Base-by-base conservation (phyloP, 208 protist genomes). In the Jaenimonas drosophilae region DNA sequence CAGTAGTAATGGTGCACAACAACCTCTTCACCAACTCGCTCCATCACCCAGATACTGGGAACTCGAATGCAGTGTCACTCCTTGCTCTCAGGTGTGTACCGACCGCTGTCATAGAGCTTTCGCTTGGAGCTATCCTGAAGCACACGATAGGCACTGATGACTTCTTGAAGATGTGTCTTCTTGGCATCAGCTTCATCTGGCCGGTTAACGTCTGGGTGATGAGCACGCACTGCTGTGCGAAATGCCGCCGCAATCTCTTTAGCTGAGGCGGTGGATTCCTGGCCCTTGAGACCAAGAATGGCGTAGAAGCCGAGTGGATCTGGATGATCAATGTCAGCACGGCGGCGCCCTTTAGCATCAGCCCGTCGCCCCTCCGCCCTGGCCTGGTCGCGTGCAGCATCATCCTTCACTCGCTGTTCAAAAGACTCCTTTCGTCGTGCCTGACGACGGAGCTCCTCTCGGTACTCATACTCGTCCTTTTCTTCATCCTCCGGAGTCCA, bases 281-380 rank as follows among this genome's bases (percentile, higher is more conserved):
- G 68, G 17, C 85, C 85, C 42, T 60, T 55, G 19, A 94, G 65
- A 2, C 80, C 80, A 0, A 94, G 72, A 29, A 94, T 43, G 41
- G 71, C 57, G 66, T 94, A 94, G 70, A 85, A 90, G 31, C 85
- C 81, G n/a, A 84, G 70, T n/a, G 85, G 79, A 53, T 94, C 85
- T 3, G 64, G 60, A 29, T 90, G 64, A 21, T 70, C 62, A 21
- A 94, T 61, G 47, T 88, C 81, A 1, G 65, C 83, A 44, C 84
- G 79, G 23, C 77, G 76, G 28, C 84, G 72, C 42, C 72, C 68
- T 48, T 70, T 75, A 2, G 78, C 41, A 40, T 92, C 68, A 32
- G 86, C 70, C 34, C 83, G 68, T 17, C 53, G 25, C 14, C 64
- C 66, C 23, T 59, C 61, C 11, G 51, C 56, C 4, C 75, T 54